Evolutionary conservation across 441 rosid species (phyloP).

Genomic region (Erodium trifolium): DNA sequence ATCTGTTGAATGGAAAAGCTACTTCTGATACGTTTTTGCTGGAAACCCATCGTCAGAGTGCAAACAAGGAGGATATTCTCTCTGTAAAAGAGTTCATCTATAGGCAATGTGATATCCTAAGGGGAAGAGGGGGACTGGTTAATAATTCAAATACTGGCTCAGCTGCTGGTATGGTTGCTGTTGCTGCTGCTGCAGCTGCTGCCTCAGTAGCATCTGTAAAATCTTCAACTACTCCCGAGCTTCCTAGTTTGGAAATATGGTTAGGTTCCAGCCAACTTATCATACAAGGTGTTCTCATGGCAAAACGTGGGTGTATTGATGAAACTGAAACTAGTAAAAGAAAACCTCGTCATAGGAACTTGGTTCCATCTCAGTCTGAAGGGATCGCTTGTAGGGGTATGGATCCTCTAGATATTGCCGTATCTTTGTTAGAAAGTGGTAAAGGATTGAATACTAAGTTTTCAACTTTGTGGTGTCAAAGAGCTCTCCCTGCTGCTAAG

Average conservation of each 20-base stretch:
- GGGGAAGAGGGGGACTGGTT: conserved; percentile 68
- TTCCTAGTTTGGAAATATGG: conserved; percentile 63
- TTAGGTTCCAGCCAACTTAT: conserved; percentile 49
- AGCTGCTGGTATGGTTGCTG: conserved; percentile 61
- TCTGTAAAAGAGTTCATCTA: conserved; percentile 64
- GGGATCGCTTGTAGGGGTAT: conserved; percentile 33
- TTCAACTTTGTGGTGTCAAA: conserved; percentile 72
- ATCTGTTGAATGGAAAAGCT: conserved; percentile 66
- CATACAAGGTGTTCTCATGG: conserved; percentile 52
- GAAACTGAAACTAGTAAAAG: conserved; percentile 47
- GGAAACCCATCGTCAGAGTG: conserved; percentile 49
- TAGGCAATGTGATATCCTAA: conserved; percentile 61
- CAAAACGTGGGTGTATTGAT: conserved; percentile 39
- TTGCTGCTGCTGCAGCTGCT: conserved; percentile 81
- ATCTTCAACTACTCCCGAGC: conserved; percentile 42
- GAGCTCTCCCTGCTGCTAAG: conserved; percentile 63
- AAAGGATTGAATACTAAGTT: conserved; percentile 55
- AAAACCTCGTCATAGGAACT: conserved; percentile 48
- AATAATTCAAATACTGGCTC: conserved; percentile 40
- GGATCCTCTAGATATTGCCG: conserved; percentile 53
- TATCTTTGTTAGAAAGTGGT: conserved; percentile 56
- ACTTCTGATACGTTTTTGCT: conserved; percentile 67
- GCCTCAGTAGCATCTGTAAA: conserved; percentile 69
- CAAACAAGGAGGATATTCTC: conserved; percentile 51
- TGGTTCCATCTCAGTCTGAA: conserved; percentile 34